A percentile compares a stretch with the other conserved stretches of the same genome.
Conservation (phyloP, 768 basidiomycete species). For the Suillus subalutaceus region DNA sequence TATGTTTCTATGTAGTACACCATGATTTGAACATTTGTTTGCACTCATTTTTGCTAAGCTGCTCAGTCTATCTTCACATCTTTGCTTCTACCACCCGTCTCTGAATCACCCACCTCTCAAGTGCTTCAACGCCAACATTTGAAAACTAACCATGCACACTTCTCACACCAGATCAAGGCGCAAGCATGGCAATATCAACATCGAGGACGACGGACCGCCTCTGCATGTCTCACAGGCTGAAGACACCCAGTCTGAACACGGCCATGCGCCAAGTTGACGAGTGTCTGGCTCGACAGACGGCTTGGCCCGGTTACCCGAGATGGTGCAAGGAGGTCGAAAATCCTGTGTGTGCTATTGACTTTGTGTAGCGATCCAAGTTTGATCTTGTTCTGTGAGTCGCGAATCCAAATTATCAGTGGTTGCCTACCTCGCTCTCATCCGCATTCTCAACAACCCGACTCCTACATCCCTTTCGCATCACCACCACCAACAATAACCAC, state of each 20-base stretch:
- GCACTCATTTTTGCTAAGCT: too few relatives aligned
- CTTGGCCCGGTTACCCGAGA: too few relatives aligned
- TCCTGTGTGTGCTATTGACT: too few relatives aligned
- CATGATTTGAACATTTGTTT: too few relatives aligned
- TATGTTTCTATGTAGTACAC: neutral
- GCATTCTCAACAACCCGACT: constrained; percentile 44
- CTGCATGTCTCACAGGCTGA: constrained; percentile 49
- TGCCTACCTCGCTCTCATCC: constrained; percentile 40
- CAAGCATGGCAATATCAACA: constrained; percentile 52
- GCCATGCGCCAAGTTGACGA: too few relatives aligned
- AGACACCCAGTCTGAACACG: constrained; percentile 48
- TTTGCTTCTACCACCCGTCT: constrained; percentile 28
- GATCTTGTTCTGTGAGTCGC: too few relatives aligned
- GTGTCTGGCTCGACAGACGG: too few relatives aligned
- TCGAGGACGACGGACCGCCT: constrained; percentile 49
- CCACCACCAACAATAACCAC: constrained; percentile 23
- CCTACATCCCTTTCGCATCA: constrained; percentile 47
- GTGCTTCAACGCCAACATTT: constrained; percentile 19
- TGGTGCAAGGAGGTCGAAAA: too few relatives aligned
- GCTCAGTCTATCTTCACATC: constrained; percentile 14
- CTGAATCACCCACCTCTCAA: constrained; percentile 19
- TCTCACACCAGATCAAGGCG: constrained; percentile 48
- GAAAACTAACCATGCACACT: constrained; percentile 36
- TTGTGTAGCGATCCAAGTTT: too few relatives aligned
- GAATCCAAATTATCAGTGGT: too few relatives aligned